A percentile compares a stretch with the other conserved stretches of the same genome.
These are phyloP conservation scores for Butyriboletus loyo DNA, from an alignment of 768 basidiomycete genomes.

Conservation along the genomic window DNA sequence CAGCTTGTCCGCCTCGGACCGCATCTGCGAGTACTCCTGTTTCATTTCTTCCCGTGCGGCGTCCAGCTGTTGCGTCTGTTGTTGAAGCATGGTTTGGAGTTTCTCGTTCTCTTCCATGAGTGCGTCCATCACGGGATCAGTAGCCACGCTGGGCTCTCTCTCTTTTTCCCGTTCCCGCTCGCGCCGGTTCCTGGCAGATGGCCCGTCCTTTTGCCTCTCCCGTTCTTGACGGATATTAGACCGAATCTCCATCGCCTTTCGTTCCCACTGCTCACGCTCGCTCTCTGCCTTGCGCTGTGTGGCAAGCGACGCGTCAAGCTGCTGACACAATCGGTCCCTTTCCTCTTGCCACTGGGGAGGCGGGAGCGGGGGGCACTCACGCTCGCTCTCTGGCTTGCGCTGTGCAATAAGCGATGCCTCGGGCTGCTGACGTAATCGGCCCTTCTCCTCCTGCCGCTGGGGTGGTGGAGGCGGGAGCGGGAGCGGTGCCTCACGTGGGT, in stretches of 20 bases:
- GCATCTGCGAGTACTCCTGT: constrained; percentile 9
- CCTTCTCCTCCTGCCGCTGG: constrained; percentile 7
- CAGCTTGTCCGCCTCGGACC: constrained; percentile 9
- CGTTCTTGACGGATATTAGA: constrained; percentile 7
- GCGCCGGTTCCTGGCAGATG: constrained; percentile 12
- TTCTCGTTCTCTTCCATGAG: constrained; percentile 26
- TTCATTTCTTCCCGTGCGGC: constrained; percentile 6
- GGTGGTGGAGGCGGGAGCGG: too few relatives aligned
- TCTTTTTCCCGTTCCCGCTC: constrained; percentile 20
- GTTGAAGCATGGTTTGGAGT: constrained; percentile 17
- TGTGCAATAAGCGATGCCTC: constrained; percentile 10
- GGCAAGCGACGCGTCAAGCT: constrained; percentile 12
- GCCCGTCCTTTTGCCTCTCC: constrained; percentile 15
- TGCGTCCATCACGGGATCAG: neutral
- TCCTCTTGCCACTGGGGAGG: constrained; percentile 10
- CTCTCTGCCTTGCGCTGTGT: constrained; percentile 15
- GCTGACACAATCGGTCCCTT: constrained; percentile 2
- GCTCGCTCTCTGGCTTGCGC: constrained; percentile 10
- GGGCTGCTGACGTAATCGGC: constrained; percentile 5
- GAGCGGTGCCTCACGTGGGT: neutral
- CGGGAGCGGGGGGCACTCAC: neutral
- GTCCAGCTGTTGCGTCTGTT: constrained; percentile 15
- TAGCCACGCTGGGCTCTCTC: neutral
- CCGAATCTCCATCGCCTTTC: constrained; percentile 18
- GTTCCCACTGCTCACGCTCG: constrained; percentile 22